A percentile compares a stretch with the other conserved stretches of the same genome.
Conservation (phyloP, 2,329 filamentous ascomycete genomes). For the Orbilia javanica region DNA sequence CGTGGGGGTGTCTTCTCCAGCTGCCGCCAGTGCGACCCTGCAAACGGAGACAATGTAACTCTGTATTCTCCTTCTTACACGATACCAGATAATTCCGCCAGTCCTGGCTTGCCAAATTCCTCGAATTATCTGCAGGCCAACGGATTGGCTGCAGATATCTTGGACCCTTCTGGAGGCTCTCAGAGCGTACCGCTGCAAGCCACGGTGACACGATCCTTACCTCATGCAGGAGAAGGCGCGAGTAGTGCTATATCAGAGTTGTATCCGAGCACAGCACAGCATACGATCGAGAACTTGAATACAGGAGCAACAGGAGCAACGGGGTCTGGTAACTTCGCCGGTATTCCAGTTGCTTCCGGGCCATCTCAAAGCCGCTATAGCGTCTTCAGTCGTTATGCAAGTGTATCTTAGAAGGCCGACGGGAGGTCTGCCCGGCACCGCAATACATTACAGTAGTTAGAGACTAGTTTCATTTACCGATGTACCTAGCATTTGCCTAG, state of each 20-base stretch:
- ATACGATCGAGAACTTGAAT: constrained; percentile 17
- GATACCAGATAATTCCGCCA: not conserved
- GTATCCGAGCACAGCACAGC: constrained; percentile 14
- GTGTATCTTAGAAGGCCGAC: not conserved
- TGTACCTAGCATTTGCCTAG: not conserved
- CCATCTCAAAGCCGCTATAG: constrained; percentile 9
- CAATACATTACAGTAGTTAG: not conserved
- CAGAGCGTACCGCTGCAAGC: constrained; percentile 4
- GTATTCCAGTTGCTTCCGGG: not conserved
- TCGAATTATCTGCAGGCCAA: constrained; percentile 5
- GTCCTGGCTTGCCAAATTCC: constrained; percentile 1
- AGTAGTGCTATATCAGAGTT: not conserved
- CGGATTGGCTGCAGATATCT: not conserved
- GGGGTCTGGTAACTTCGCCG: constrained; percentile 4
- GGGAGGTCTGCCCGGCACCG: not conserved
- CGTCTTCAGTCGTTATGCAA: not conserved
- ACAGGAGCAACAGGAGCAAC: constrained; percentile 7
- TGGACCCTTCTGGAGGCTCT: constrained; percentile 2
- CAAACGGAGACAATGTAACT: constrained; percentile 1
- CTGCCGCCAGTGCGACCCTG: not conserved
- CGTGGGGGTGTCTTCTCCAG: constrained; percentile 11
- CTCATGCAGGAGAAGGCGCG: not conserved
- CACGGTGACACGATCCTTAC: not conserved
- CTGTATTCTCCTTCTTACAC: constrained; percentile 12
- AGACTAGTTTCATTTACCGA: too few relatives aligned